Conservation (phyloP, 208 protist species). For the Trypanosoma avium region DNA sequence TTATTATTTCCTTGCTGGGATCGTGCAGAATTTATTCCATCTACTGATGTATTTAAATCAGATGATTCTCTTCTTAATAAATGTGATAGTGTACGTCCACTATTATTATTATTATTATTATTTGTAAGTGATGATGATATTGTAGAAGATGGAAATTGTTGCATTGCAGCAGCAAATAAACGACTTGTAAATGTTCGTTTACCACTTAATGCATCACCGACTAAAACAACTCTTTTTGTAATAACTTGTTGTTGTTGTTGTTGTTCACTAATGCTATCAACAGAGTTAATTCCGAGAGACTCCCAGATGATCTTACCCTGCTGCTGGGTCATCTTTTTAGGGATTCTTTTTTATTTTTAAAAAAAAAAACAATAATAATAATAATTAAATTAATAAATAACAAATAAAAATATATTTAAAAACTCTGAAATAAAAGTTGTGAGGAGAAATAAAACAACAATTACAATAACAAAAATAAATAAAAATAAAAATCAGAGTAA, state of each 20-base stretch:
- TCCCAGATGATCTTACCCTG: slow-evolving; percentile 41
- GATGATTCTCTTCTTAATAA: slow-evolving; percentile 16
- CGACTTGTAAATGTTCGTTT: slow-evolving; percentile 74
- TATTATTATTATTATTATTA: not conserved
- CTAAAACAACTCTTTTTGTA: slow-evolving; percentile 54
- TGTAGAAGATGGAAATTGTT: slow-evolving; percentile 30
- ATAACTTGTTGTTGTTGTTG: slow-evolving; percentile 46
- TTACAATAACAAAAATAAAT: no score
- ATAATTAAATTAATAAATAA: no score
- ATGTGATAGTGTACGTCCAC: slow-evolving; percentile 16
- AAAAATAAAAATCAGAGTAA: no score
- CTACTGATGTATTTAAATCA: not conserved
- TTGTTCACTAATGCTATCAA: no score
- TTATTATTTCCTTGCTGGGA: not conserved
- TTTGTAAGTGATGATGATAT: not conserved
- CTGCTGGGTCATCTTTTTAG: not conserved
- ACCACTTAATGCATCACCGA: slow-evolving; percentile 66
- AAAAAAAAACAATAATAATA: no score
- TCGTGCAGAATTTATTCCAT: not conserved
- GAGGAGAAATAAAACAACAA: no score
- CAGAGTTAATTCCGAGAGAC: slow-evolving; percentile 45
- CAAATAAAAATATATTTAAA: no score
- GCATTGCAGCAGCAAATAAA: slow-evolving; percentile 62
- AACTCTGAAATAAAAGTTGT: no score
- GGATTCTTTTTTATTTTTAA: not conserved